Base-by-base conservation (phyloP, 345 rosid species). In the Moringa oleifera region DNA sequence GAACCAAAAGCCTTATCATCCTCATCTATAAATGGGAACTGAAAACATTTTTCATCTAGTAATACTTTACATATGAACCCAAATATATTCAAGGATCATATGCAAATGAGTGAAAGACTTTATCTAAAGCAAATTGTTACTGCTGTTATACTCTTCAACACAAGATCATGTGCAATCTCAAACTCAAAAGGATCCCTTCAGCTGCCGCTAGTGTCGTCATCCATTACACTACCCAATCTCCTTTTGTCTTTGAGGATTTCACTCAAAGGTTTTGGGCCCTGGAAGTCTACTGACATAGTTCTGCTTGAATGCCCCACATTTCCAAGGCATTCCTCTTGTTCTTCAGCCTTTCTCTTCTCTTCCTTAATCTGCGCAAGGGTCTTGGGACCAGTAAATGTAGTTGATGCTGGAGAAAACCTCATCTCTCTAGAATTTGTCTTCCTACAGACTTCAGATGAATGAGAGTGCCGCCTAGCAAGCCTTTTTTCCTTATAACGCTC, bases 191-290 rank as follows among this genome's bases (percentile, higher is more conserved):
- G 22, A 59, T 53, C 0, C 4, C n/a, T 45, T 53, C 59, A 36
- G 3, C 19, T 17, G 58, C 65, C 31, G 19, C 71, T 53, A 49
- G 53, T 20, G 51, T 69, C 56, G 17, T 22, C 18, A 13, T 53
- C 67, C 49, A 36, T 55, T 19, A n/a, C 31, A 10, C 21, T 53
- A 49, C 24, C 61, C 57, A 23, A 25, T 57, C 52, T 74, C 56
- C 37, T 64, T 25, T 81, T 84, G 66, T 70, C 80, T 71, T 75
- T 70, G 24, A 84, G 83, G 64, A 84, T 80, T 76, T 81, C 86
- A 58, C 76, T 73, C 69, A 81, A 69, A 55, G 83, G 77, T 33
- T 81, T 84, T 19, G 90, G 85, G 18, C 80, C 77, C 62, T 72
- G 65, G 63, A 84, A 84, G 67, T 77, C 80, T 31, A 66, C 66